Percentiles rank a stretch among this genome's conserved stretches.
phyloP scores from a whole-genome alignment of 2,329 filamentous ascomycete species.

The Fusarium goolgardi region DNA sequence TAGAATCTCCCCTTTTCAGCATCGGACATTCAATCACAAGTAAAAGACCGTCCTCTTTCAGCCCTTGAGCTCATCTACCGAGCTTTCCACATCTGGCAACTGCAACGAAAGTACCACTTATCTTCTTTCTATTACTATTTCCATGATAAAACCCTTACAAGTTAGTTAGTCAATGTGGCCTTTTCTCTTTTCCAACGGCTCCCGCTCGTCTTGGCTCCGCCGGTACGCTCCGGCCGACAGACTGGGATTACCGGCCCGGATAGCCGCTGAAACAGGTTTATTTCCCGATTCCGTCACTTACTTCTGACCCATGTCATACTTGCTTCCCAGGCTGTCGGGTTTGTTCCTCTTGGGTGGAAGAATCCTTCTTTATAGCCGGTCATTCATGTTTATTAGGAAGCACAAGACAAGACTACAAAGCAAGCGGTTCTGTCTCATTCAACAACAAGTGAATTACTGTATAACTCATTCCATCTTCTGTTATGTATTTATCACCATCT shows the following conservation, averaged over 20 bases:
- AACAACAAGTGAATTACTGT: not conserved
- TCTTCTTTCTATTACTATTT: not conserved
- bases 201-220: conserved; percentile 30
- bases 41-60: conserved; percentile 3
- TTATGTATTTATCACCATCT: conserved; percentile 1
- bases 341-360: not conserved
- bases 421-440: not conserved
- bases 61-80: conserved; percentile 11
- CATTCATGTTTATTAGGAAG: not conserved
- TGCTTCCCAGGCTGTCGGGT: conserved; percentile 32
- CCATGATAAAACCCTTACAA: not conserved
- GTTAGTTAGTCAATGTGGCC: no score
- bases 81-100: conserved; percentile 23
- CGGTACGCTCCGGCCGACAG: conserved; percentile 29
- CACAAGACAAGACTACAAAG: conserved; percentile 8
- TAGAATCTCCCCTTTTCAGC: conserved; percentile 5
- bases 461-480: not conserved
- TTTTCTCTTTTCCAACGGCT: conserved; percentile 25
- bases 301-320: not conserved
- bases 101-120: conserved; percentile 18
- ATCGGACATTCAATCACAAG: not conserved
- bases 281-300: conserved; percentile 18
- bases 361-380: not conserved
- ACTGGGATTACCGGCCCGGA: conserved; percentile 40
- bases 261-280: conserved; percentile 19